phyloP scores from a whole-genome alignment of 768 basidiomycete species.

The Phylloporus sp. region DNA sequence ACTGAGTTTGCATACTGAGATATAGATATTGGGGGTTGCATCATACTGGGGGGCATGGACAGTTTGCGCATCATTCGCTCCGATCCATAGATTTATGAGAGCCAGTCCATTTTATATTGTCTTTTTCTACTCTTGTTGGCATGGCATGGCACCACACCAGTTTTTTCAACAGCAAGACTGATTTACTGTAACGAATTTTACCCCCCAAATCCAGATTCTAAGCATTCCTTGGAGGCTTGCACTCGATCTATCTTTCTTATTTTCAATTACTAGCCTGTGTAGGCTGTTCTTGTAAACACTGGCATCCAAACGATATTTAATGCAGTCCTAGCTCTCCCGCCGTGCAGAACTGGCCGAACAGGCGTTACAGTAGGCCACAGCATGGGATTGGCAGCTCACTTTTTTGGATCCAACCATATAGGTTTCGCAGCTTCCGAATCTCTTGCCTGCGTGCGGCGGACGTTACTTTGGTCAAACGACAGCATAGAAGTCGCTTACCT shows the following conservation, averaged over 20 bases:
- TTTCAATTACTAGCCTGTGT: not conserved
- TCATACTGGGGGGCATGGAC: conserved; percentile 18
- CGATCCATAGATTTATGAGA: conserved; percentile 24
- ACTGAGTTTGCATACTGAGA: conserved; percentile 9
- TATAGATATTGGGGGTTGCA: conserved; percentile 16
- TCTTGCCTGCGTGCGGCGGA: conserved; percentile 12
- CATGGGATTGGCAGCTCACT: conserved; percentile 5
- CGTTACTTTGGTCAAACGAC: conserved; percentile 4
- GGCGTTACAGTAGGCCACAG: too few relatives aligned
- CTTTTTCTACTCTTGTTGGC: conserved; percentile 15
- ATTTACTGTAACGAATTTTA: conserved; percentile 13
- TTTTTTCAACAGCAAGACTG: conserved; percentile 7
- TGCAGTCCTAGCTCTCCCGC: not conserved
- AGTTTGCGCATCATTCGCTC: conserved; percentile 11
- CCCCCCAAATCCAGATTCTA: not conserved
- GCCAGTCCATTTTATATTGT: conserved; percentile 13
- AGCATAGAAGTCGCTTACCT: conserved; percentile 37
- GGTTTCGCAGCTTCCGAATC: conserved; percentile 31
- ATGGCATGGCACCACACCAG: not conserved
- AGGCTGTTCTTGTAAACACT: conserved; percentile 1
- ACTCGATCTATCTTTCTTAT: not conserved
- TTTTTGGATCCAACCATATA: conserved; percentile 30
- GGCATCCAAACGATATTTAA: conserved; percentile 2
- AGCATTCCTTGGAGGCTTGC: not conserved
- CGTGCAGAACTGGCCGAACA: not conserved